A percentile compares a stretch with the other conserved stretches of the same genome.
Conservation (phyloP, 495 filamentous ascomycete species). For the Penicillium longicatenatum region DNA sequence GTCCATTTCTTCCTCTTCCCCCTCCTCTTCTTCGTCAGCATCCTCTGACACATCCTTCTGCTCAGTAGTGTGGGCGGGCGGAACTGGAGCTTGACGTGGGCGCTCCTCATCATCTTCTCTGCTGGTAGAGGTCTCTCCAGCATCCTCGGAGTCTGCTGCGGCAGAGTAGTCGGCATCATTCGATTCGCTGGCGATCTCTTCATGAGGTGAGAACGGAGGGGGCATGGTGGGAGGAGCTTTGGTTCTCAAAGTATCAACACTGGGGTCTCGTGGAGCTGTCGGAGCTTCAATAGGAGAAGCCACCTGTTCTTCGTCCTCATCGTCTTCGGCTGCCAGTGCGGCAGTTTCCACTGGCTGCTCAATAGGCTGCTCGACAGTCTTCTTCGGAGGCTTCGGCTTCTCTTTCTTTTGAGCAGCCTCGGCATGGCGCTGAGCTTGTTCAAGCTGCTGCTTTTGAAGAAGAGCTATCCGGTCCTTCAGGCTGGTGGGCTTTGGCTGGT, state of each 20-base stretch:
- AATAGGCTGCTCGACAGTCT: constrained; percentile 61
- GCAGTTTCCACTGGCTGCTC: constrained; percentile 20
- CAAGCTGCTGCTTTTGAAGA: constrained; percentile 90
- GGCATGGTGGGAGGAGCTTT: constrained; percentile 47
- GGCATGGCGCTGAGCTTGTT: constrained; percentile 78
- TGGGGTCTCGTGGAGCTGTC: constrained; percentile 48
- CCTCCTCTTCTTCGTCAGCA: constrained; percentile 60
- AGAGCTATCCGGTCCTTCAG: constrained; percentile 93
- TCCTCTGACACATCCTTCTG: constrained; percentile 36
- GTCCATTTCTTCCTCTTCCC: constrained; percentile 88
- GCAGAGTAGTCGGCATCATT: constrained; percentile 92
- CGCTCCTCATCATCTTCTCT: constrained; percentile 72
- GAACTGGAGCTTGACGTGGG: constrained; percentile 22
- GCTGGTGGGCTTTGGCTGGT: constrained; percentile 85
- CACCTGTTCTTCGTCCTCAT: constrained; percentile 33
- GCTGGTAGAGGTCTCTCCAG: constrained; percentile 72
- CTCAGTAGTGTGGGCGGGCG: constrained; percentile 19
- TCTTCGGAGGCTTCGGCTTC: constrained; percentile 84
- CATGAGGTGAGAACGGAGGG: constrained; percentile 46
- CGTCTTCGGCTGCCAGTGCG: constrained; percentile 4
- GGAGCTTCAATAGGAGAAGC: constrained; percentile 50
- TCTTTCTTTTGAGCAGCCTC: constrained; percentile 82
- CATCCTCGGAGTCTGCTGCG: constrained; percentile 82
- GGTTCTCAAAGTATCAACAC: constrained; percentile 56
- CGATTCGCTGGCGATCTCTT: constrained; percentile 68